Base-by-base conservation (phyloP, 1,284 basidiomycete genomes). In the Cystobasidium sp. region DNA sequence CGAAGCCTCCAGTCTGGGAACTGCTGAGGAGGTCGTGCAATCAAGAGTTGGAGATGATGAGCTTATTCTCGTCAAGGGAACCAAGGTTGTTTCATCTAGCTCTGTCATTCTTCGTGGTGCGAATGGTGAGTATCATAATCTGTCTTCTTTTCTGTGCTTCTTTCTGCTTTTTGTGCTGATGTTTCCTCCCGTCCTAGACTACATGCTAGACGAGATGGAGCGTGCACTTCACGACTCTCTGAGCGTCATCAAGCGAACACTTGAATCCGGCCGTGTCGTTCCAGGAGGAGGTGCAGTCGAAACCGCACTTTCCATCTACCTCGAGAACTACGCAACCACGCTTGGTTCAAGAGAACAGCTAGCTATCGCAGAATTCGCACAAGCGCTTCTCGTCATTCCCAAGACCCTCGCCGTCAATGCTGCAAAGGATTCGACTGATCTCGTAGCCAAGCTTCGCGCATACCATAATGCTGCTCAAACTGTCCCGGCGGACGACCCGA, bases 191-290 rank as follows among this genome's bases (percentile, higher is more conserved):
- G 31, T 8, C 41, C 16, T 68, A 80, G 97, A 99, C 84, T 99
- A 97, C 83, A 93, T 99, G 91, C 85, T 99, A 78, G 97, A 99
- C 83, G 97, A 99, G 86, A 99, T 99, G 97, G 97, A 99, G 85
- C 87, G 97, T 46, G 90, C 94, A 0, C 84, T 99, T 78, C 97
- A 99, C 82, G 97, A 99, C 83, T 92, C 93, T 0, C 84, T 99
- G 72, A 95, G 91, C 53, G 89, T 98, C 79, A 93, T 99, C 85
- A 99, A 99, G 86, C 88, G 97, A 74, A 99, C 97, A 3, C 86
- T 99, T 67, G 97, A 99, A 86, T 95, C 93, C 79, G 96, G 96
- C 9, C 86, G 90, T 16, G 95, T 99, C 24, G 96, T 99, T 18
- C 95, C 97, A 3, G 97, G 97, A 76, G 97, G 97, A 73, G 97